These are phyloP conservation scores for Talaromyces thailandensis DNA, from an alignment of 495 filamentous ascomycete species.

Conservation along the genomic window DNA sequence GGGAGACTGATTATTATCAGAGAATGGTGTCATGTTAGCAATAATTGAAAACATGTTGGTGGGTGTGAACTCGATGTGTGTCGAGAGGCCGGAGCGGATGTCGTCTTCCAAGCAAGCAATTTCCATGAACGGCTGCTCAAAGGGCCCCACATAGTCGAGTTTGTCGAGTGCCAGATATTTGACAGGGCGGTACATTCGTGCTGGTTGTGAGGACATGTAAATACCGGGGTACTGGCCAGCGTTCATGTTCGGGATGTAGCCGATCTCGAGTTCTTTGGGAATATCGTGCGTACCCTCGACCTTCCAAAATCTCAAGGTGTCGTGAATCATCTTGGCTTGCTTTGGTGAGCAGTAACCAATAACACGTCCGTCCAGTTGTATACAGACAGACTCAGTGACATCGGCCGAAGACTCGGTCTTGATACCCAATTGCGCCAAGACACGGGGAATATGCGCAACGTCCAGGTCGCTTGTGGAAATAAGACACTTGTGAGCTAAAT, in stretches of 20 bases:
- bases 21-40: slow-evolving; percentile 98
- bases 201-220: slow-evolving; percentile 79
- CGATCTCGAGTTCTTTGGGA: slow-evolving; percentile 82
- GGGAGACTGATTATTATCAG: slow-evolving; percentile 97
- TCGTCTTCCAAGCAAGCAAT: slow-evolving; percentile 82
- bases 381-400: slow-evolving; percentile 68
- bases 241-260: slow-evolving; percentile 75
- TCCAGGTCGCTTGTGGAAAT: slow-evolving; percentile 66
- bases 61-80: slow-evolving; percentile 89
- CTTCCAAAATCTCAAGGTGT: slow-evolving; percentile 88
- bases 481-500: slow-evolving; percentile 91
- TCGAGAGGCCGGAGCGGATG: slow-evolving; percentile 75
- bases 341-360: slow-evolving; percentile 83
- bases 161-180: slow-evolving; percentile 82
- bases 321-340: slow-evolving; percentile 67
- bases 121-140: slow-evolving; percentile 97
- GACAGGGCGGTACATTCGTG: slow-evolving; percentile 84
- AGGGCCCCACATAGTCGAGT: slow-evolving; percentile 79
- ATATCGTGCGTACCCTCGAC: slow-evolving; percentile 81
- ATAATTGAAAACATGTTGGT: slow-evolving; percentile 97
- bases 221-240: slow-evolving; percentile 93
- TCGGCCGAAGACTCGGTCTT: slow-evolving; percentile 61
- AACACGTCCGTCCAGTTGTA: slow-evolving; percentile 84
- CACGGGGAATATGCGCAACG: slow-evolving; percentile 58
- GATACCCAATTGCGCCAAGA: slow-evolving; percentile 72